Conservation (phyloP, 2,329 filamentous ascomycete species). For the Hymenotorrendiella dingleyae region DNA sequence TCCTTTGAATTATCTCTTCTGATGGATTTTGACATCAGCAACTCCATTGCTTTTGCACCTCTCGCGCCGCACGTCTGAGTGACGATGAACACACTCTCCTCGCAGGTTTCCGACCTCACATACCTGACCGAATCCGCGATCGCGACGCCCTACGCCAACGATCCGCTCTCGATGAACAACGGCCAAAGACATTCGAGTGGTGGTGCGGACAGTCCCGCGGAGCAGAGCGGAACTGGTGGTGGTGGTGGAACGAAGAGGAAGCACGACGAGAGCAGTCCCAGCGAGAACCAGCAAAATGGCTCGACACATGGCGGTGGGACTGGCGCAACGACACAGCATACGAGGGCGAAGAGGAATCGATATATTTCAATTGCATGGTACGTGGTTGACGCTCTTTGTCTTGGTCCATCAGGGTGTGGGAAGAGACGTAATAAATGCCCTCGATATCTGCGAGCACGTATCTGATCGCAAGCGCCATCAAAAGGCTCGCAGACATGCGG, state of each 20-base stretch:
- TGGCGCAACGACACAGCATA: slow-evolving; percentile 18
- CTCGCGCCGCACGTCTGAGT: no score
- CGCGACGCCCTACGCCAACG: slow-evolving; percentile 5
- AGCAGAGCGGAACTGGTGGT: slow-evolving; percentile 15
- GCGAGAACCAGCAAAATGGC: neutral
- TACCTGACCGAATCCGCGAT: slow-evolving; percentile 30
- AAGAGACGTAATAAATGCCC: neutral
- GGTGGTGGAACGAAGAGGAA: slow-evolving; percentile 30
- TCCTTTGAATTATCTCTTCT: no score
- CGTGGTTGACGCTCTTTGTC: slow-evolving; percentile 5
- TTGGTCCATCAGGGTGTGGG: neutral
- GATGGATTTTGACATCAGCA: no score
- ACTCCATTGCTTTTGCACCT: no score
- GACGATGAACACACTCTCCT: slow-evolving; percentile 31
- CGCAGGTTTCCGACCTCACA: slow-evolving; percentile 29
- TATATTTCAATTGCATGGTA: slow-evolving; percentile 34
- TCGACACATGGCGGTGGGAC: neutral
- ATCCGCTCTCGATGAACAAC: slow-evolving; percentile 21
- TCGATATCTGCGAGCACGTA: neutral
- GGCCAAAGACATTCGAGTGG: slow-evolving; percentile 22
- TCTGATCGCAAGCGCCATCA: no score
- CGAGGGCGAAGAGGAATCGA: slow-evolving; percentile 31
- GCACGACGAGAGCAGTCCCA: slow-evolving; percentile 11
- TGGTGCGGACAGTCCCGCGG: slow-evolving; percentile 29
- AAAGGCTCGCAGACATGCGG: no score